Conservation (phyloP, 345 rosid species). For the Eucalyptus curtisii region DNA sequence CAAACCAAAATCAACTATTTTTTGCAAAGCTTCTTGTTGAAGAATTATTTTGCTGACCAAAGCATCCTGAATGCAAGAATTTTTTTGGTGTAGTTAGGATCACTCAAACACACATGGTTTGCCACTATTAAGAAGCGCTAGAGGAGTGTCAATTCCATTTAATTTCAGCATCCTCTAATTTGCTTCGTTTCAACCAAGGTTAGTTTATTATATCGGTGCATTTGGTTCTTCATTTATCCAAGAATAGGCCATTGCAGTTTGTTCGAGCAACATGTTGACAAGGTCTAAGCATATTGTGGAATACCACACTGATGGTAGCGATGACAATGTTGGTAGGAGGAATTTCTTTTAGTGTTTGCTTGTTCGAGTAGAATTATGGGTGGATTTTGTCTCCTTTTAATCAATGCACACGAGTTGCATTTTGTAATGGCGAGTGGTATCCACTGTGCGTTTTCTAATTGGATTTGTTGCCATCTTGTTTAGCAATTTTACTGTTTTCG, state of each 20-base stretch:
- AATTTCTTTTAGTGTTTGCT: not conserved
- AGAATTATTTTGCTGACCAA: not conserved
- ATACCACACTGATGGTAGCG: not conserved
- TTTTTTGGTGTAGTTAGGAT: not conserved
- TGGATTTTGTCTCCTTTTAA: not conserved
- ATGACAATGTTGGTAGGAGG: not conserved
- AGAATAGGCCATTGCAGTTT: not conserved
- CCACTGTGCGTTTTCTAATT: not conserved
- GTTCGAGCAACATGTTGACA: not conserved
- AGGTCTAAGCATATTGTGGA: not conserved
- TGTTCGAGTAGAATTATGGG: not conserved
- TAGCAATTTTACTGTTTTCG: rapidly evolving
- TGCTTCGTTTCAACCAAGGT: not conserved
- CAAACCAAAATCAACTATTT: not conserved
- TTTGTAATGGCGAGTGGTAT: not conserved
- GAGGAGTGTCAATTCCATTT: not conserved
- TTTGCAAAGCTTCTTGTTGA: not conserved
- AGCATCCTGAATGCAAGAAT: not conserved
- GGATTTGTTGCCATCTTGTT: not conserved
- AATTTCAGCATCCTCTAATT: not conserved
- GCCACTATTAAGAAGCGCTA: not conserved
- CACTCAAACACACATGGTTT: not conserved
- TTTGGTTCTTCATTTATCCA: not conserved
- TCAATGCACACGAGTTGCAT: not conserved
- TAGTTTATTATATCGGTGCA: not conserved